Evolutionary conservation across 371 early-diverging fungal genomes (phyloP).

Genomic region (Smittium culicis): DNA sequence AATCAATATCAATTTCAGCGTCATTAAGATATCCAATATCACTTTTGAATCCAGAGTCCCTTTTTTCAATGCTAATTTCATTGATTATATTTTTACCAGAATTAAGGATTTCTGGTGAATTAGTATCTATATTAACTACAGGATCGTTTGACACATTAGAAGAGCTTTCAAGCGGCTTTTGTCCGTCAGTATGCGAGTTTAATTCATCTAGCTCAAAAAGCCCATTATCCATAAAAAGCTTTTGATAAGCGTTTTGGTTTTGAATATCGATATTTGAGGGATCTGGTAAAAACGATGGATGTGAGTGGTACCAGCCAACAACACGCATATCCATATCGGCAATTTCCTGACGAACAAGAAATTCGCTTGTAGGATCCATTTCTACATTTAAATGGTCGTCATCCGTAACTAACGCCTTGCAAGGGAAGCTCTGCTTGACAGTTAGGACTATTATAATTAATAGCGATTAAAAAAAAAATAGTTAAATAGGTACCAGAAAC

Average conservation of each 20-base stretch:
- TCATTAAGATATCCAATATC: not conserved
- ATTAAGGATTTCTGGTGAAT: not conserved
- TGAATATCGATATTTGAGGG: slow-evolving; percentile 65
- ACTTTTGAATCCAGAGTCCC: too few relatives aligned
- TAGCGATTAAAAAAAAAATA: too few relatives aligned
- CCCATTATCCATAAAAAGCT: slow-evolving; percentile 24
- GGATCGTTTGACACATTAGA: not conserved
- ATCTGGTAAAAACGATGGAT: slow-evolving; percentile 61
- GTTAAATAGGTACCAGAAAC: not conserved
- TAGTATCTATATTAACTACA: slow-evolving; percentile 13
- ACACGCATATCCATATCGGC: slow-evolving; percentile 52
- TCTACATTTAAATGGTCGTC: slow-evolving; percentile 70
- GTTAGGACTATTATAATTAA: slow-evolving; percentile 24
- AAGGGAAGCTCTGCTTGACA: slow-evolving; percentile 52
- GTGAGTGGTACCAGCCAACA: slow-evolving; percentile 83
- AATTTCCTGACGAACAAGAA: slow-evolving; percentile 59
- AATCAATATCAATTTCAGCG: not conserved
- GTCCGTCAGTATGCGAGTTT: not conserved
- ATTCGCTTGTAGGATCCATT: slow-evolving; percentile 69
- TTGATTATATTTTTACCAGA: not conserved
- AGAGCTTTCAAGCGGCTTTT: too few relatives aligned
- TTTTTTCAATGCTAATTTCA: not conserved
- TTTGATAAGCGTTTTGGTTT: slow-evolving; percentile 70
- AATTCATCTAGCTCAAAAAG: slow-evolving; percentile 11
- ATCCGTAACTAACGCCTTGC: slow-evolving; percentile 52